A percentile compares a stretch with the other conserved stretches of the same genome.
Conservation (phyloP, 2,329 filamentous ascomycete genomes). For the Erysiphe pulchra region DNA sequence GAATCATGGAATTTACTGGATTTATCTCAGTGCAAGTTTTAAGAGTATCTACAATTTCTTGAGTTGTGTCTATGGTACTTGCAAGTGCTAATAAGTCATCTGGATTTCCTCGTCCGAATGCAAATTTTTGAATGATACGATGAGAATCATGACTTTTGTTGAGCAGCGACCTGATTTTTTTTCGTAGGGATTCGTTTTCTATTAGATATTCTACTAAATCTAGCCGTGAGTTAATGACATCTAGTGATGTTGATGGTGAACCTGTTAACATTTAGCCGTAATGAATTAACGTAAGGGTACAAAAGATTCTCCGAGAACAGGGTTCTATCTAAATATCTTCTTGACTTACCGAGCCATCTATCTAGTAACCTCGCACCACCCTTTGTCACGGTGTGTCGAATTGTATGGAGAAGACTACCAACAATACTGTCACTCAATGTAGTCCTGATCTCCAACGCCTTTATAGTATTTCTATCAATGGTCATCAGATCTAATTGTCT, state of each 20-base stretch:
- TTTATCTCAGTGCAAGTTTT: constrained; percentile 7
- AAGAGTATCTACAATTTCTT: constrained; percentile 31
- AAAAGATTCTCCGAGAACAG: too few relatives aligned
- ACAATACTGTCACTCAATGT: constrained; percentile 60
- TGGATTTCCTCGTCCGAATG: constrained; percentile 69
- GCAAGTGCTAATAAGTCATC: constrained; percentile 73
- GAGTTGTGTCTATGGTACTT: constrained; percentile 51
- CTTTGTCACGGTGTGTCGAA: constrained; percentile 73
- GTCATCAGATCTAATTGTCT: constrained; percentile 61
- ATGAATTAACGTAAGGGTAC: background rate
- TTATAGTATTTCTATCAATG: constrained; percentile 79
- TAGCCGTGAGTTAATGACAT: constrained; percentile 52
- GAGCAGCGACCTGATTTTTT: constrained; percentile 41
- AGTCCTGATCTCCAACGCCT: constrained; percentile 66
- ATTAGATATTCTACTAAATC: constrained; percentile 61
- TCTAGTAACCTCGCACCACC: constrained; percentile 66
- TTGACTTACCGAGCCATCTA: constrained; percentile 44
- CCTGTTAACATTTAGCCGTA: constrained; percentile 16
- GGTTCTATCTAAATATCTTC: background rate
- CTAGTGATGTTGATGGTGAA: constrained; percentile 67
- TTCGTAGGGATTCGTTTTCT: constrained; percentile 36
- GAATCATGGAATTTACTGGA: constrained; percentile 21
- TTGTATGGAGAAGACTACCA: constrained; percentile 73
- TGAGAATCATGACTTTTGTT: constrained; percentile 62
- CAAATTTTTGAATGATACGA: constrained; percentile 80